Base-by-base conservation (phyloP, 23 red algal genomes). In the Gracilaria vermiculophylla region DNA sequence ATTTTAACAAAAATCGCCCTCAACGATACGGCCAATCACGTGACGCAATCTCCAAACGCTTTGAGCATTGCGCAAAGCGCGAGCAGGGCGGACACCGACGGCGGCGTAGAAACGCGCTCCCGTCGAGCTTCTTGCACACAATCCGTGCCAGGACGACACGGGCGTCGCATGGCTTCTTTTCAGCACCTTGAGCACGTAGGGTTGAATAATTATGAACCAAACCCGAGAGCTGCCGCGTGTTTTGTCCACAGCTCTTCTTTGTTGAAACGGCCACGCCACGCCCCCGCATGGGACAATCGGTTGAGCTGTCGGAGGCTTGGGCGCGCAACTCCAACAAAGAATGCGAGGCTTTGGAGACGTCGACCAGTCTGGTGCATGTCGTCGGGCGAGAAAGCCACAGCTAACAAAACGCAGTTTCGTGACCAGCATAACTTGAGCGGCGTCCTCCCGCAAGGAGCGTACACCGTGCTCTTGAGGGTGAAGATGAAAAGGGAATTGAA, bases 401-500 rank as follows among this genome's bases (percentile, higher is more conserved):
- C 20, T 0, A 73, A 47, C 42, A 29, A 73, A 24, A 4, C 67
- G 1, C 67, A 73, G 40, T 45, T 47, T 13, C 2, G 47, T 45
- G 42, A 73, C 67, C 36, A 48, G 35, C 67, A 73, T 4, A 28
- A 73, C 28, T 55, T 79, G 2, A 36, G 53, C 29, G 47, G 45
- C 37, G 12, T 83, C 5, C 20, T 88, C 3, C 84, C 84, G 0
- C 53, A 45, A 25, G 84, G 66, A n/a, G 66, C 84, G 23, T 62
- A 73, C 50, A 88, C 84, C 5, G 61, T 81, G 10, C 9, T 80
- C 33, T 21, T 91, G 58, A 54, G 56, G 23, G 57, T 91, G 27
- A 78, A 50, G 35, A 49, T 73, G 58, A 58, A 58, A 23, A 25
- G 17, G 43, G 47, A 53, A 41, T 39, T 91, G 35, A 53, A 57